Percentiles rank a stretch among this genome's conserved stretches.
Conservation (phyloP, 2,329 filamentous ascomycete genomes). For the Geoglossum cookeanum region DNA sequence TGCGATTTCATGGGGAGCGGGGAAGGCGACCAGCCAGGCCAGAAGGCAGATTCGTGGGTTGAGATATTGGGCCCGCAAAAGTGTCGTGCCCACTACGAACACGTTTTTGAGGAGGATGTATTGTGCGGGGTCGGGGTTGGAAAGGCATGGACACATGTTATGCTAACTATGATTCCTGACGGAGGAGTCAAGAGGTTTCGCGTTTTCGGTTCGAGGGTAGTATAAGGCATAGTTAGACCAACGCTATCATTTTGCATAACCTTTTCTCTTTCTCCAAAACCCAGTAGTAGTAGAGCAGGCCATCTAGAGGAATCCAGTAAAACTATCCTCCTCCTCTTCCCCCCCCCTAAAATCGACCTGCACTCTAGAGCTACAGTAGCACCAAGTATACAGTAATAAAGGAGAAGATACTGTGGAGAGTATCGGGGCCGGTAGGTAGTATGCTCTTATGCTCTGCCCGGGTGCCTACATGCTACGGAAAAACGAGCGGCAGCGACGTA, state of each 20-base stretch:
- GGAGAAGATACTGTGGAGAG: too few species aligned
- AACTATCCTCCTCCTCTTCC: too few species aligned
- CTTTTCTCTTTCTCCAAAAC: too few species aligned
- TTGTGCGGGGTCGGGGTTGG: conserved; percentile 29
- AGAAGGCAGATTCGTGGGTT: conserved; percentile 41
- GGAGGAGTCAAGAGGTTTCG: conserved; percentile 80
- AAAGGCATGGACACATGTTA: conserved; percentile 57
- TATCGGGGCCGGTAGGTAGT: too few species aligned
- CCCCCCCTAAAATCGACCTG: too few species aligned
- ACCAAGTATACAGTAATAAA: too few species aligned
- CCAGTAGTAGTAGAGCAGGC: too few species aligned
- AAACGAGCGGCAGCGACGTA: too few species aligned
- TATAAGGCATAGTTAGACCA: not conserved
- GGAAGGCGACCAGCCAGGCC: conserved; percentile 29
- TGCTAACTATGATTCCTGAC: conserved; percentile 83
- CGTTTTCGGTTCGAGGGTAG: conserved; percentile 39
- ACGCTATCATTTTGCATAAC: not conserved
- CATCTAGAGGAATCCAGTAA: too few species aligned
- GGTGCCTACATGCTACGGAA: too few species aligned
- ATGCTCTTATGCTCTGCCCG: too few species aligned
- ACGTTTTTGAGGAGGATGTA: conserved; percentile 33
- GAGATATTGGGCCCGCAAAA: conserved; percentile 47
- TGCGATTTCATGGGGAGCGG: conserved; percentile 28
- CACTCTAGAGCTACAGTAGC: too few species aligned
- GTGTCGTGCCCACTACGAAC: conserved; percentile 54